Percentiles rank a stretch among this genome's conserved stretches.
Evolutionary conservation across 129 eudicot species (phyloP).

Genomic region (Flaveria sonorensis): DNA sequence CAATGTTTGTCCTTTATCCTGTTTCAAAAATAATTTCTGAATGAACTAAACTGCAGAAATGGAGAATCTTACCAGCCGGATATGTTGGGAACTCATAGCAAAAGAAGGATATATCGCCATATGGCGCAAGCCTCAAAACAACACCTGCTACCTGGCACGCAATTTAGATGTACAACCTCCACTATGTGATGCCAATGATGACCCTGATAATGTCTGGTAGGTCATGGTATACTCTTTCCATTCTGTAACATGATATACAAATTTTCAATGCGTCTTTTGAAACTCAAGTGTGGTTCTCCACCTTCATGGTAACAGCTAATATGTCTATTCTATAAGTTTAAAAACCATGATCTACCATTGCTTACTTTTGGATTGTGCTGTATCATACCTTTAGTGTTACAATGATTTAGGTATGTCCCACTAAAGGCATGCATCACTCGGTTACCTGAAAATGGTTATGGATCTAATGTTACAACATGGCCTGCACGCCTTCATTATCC

Average conservation of each 20-base stretch:
- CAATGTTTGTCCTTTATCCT: not conserved
- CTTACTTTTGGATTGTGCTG: not conserved
- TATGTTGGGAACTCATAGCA: slow-evolving; percentile 78
- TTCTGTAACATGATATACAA: slow-evolving; percentile 11
- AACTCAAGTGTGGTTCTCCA: not conserved
- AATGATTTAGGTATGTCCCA: slow-evolving; percentile 60
- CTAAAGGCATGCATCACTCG: slow-evolving; percentile 64
- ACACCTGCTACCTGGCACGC: slow-evolving; percentile 68
- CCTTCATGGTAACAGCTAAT: slow-evolving; percentile 6
- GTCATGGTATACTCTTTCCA: slow-evolving; percentile 20
- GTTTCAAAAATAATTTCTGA: slow-evolving; percentile 14
- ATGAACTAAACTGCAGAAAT: slow-evolving; percentile 51
- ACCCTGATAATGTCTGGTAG: slow-evolving; percentile 82
- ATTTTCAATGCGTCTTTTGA: not conserved
- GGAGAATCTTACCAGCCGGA: slow-evolving; percentile 69
- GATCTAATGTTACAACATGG: slow-evolving; percentile 65
- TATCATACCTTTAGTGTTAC: slow-evolving; percentile 1
- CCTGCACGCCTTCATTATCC: slow-evolving; percentile 75
- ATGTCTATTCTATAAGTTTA: not conserved
- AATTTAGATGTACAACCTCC: slow-evolving; percentile 52
- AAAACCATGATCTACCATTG: slow-evolving; percentile 15
- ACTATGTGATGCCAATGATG: slow-evolving; percentile 56
- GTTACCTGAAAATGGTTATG: slow-evolving; percentile 68
- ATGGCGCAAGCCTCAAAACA: slow-evolving; percentile 80
- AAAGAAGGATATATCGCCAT: slow-evolving; percentile 74